These are phyloP conservation scores for Delonix regia DNA, from an alignment of 306 rosid species.

Conservation along the genomic window DNA sequence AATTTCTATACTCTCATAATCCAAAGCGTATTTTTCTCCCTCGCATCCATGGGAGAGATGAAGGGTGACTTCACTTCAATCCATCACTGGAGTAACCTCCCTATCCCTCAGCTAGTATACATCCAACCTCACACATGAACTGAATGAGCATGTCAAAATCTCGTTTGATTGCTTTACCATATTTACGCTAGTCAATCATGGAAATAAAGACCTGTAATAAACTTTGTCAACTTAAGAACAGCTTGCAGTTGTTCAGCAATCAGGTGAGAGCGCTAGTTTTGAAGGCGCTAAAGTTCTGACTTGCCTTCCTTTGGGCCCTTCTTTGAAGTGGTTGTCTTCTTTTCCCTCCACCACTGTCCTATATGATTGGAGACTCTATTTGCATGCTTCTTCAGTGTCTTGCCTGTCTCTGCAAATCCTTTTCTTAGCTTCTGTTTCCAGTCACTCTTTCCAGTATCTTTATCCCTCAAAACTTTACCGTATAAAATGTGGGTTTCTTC, in stretches of 20 bases:
- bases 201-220: too few species aligned
- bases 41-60: too few species aligned
- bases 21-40: too few species aligned
- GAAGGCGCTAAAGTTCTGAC: conserved; percentile 65
- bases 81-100: too few species aligned
- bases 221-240: too few species aligned
- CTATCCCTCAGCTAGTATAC: too few species aligned
- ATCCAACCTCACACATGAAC: too few species aligned
- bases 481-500: conserved; percentile 29
- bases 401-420: conserved; percentile 54
- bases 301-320: conserved; percentile 58
- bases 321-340: conserved; percentile 50
- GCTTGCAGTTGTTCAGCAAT: conserved; percentile 4
- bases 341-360: conserved; percentile 66
- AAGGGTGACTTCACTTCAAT: too few species aligned
- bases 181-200: too few species aligned
- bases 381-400: conserved; percentile 71
- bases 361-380: conserved; percentile 54
- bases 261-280: conserved; percentile 10
- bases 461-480: conserved; percentile 75
- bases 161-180: too few species aligned
- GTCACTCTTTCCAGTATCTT: conserved; percentile 54
- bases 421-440: conserved; percentile 61
- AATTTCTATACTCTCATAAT: too few species aligned
- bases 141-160: background rate